Percentiles rank a stretch among this genome's conserved stretches.
Evolutionary conservation across 2,329 filamentous ascomycete species (phyloP).

Genomic region (Aspergillus sp.): DNA sequence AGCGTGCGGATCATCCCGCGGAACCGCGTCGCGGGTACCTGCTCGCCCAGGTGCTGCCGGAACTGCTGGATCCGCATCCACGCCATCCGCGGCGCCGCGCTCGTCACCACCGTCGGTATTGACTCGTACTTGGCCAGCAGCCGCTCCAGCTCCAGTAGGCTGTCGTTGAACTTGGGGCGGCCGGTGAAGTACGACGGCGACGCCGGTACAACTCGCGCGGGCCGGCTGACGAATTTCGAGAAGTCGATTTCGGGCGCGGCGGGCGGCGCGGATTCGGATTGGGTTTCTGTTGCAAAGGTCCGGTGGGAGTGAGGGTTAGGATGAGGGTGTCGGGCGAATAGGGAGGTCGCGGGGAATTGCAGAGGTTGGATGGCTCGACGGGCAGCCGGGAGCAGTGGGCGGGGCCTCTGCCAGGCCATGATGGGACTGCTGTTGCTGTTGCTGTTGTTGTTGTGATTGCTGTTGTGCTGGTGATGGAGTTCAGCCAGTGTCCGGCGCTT

Average conservation of each 20-base stretch:
- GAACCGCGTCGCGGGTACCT: constrained; percentile 68
- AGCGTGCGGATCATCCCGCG: constrained; percentile 65
- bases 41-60: constrained; percentile 60
- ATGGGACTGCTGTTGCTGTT: constrained; percentile 6
- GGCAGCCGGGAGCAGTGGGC: constrained; percentile 23
- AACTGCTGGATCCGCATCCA: constrained; percentile 77
- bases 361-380: constrained; percentile 26
- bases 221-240: constrained; percentile 21
- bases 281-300: constrained; percentile 20
- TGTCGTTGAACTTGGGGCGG: constrained; percentile 76
- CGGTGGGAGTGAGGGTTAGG: too few relatives aligned
- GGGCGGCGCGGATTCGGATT: constrained; percentile 1
- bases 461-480: too few relatives aligned
- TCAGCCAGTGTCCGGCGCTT: constrained; percentile 18
- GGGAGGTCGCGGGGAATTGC: constrained; percentile 25
- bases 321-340: too few relatives aligned
- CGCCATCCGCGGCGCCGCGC: constrained; percentile 61
- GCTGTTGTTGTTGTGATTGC: too few relatives aligned
- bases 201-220: constrained; percentile 67
- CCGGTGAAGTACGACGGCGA: constrained; percentile 95
- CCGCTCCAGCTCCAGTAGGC: constrained; percentile 62
- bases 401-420: constrained; percentile 32
- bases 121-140: constrained; percentile 63
- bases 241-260: constrained; percentile 29
- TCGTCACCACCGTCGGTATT: constrained; percentile 58